Base-by-base conservation (phyloP, 2,329 filamentous ascomycete genomes). In the Amylocarpus encephaloides region DNA sequence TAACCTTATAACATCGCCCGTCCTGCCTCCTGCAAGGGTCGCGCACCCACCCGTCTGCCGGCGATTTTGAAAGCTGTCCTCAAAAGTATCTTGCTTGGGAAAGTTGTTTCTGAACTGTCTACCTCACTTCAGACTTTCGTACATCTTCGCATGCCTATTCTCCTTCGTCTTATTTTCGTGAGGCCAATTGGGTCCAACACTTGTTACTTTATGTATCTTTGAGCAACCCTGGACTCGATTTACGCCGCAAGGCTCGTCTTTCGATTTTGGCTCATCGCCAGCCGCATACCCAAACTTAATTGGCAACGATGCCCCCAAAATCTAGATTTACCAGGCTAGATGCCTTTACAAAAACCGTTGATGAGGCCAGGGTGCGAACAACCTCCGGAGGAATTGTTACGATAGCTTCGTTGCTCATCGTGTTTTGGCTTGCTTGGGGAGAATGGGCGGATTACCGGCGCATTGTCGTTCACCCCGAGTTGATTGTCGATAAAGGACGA, bases 341-440 rank as follows among this genome's bases (percentile, higher is more conserved):
- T 71, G 93, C 93, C 77, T 98, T 98, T 69, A 95, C 92, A 46
- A 98, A 98, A 73, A 98, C 93, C 11, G 93, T 98, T 62, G 93
- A 98, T 70, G 93, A 98, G 82, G 93, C 94, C 59, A 83, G 93
- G 63, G 83, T 98, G 67, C 86, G 94, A 64, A 98, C 93, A 30
- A 96, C 91, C 6, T 95, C 90, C 2, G 93, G 93, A 59, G 93
- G 93, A 59, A 82, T 98, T 61, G 89, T 98, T 64, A 98, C 93
- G 49, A 90, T 98, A 62, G 79, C 85, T 59, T 96, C 91, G 53
- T 75, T 98, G 63, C 68, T 98, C 45, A 79, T 96, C 47, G 89
- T 98, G 48, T 66, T 97, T 40, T 96, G 86, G 70, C 78, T 98
- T 59, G 79, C 90, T 22, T 91, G 88, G 84, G 90, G 91, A 69